Percentiles rank a stretch among this genome's conserved stretches.
Conservation (phyloP, 2,329 filamentous ascomycete genomes). For the Lecanoromycetidae sp. region DNA sequence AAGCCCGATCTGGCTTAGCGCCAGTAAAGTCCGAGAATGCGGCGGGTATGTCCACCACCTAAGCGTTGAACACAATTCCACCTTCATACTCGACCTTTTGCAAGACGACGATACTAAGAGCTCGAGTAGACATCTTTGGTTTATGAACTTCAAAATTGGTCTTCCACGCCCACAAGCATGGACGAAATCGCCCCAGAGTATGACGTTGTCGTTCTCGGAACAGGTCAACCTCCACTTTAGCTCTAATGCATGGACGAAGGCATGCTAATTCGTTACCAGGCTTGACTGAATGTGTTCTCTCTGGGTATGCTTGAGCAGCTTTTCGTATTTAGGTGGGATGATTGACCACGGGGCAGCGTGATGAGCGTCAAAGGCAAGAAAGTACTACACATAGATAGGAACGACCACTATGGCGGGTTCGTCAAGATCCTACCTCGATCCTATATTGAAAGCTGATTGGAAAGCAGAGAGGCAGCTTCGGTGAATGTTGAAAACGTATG, state of each 20-base stretch:
- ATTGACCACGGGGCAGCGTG: slow-evolving; percentile 47
- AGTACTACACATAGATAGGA: slow-evolving; percentile 96
- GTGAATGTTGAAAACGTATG: slow-evolving; percentile 88
- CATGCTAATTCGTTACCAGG: slow-evolving; percentile 41
- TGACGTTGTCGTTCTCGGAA: slow-evolving; percentile 97
- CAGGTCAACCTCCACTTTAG: slow-evolving; percentile 47
- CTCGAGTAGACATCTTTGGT: too few species aligned
- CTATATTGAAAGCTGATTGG: slow-evolving; percentile 23
- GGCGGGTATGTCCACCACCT: too few species aligned
- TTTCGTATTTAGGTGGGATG: slow-evolving; percentile 1
- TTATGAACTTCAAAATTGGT: neutral
- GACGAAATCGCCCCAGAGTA: slow-evolving; percentile 98
- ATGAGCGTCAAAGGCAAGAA: slow-evolving; percentile 98
- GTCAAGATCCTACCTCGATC: slow-evolving; percentile 27
- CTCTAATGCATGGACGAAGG: neutral
- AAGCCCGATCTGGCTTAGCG: too few species aligned
- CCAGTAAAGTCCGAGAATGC: too few species aligned
- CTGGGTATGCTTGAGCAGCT: slow-evolving; percentile 51
- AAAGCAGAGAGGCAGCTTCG: slow-evolving; percentile 70
- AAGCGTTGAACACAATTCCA: too few species aligned
- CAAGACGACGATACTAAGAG: too few species aligned
- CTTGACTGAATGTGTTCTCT: slow-evolving; percentile 97
- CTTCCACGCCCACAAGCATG: slow-evolving; percentile 47
- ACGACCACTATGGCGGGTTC: slow-evolving; percentile 96
- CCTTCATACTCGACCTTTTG: too few species aligned